phyloP scores from a whole-genome alignment of 176 grass and related monocot genomes.

The Musa schizocarpa region DNA sequence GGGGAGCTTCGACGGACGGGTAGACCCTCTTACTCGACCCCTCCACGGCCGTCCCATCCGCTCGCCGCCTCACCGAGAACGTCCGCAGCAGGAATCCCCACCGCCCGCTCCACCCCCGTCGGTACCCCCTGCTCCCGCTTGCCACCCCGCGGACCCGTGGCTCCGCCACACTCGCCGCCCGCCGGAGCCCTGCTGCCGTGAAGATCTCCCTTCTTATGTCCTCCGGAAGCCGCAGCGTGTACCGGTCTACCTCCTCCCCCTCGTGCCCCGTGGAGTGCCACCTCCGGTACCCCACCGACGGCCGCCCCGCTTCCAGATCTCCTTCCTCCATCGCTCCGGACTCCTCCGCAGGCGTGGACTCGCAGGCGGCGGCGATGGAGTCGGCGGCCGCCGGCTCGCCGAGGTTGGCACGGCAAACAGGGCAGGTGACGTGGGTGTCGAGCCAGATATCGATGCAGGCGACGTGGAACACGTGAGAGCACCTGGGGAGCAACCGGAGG shows the following conservation, averaged over 20 bases:
- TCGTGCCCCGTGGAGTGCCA: conserved; percentile 1
- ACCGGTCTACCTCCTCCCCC: conserved; percentile 47
- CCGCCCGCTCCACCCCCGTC: conserved; percentile 14
- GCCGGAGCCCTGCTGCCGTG: conserved; percentile 32
- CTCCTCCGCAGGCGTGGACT: conserved; percentile 18
- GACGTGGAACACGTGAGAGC: conserved; percentile 78
- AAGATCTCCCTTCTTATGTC: conserved; percentile 44
- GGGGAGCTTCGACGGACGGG: background rate
- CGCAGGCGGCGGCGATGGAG: conserved; percentile 31
- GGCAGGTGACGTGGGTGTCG: conserved; percentile 57
- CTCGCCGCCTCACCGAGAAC: conserved; percentile 34
- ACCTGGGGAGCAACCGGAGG: conserved; percentile 56
- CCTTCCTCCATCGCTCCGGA: conserved; percentile 20
- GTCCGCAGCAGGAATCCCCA: conserved; percentile 35
- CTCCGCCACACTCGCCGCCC: conserved; percentile 39
- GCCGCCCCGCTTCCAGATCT: conserved; percentile 13
- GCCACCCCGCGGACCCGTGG: background rate
- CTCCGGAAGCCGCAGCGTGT: conserved; percentile 58
- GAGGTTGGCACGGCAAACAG: conserved; percentile 82
- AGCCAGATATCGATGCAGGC: conserved; percentile 76
- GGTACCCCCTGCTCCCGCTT: background rate
- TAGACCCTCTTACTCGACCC: conserved; percentile 2
- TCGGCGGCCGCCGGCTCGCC: conserved; percentile 23
- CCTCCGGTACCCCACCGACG: conserved; percentile 14
- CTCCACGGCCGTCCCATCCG: background rate